Evolutionary conservation across 345 rosid genomes (phyloP).

Genomic region (Lumnitzera littorea): DNA sequence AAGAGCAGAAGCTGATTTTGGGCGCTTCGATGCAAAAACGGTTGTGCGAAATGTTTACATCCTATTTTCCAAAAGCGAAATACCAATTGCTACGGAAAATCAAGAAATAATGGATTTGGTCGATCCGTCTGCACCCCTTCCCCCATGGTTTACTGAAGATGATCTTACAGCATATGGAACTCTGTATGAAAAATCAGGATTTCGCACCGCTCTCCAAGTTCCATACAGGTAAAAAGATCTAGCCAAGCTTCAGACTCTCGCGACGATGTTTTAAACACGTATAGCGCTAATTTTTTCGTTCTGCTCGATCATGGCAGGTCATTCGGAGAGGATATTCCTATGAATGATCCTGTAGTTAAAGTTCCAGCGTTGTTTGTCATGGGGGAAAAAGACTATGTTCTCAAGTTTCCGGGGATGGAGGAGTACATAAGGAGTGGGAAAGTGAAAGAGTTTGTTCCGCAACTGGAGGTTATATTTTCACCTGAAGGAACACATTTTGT

Average conservation of each 20-base stretch:
- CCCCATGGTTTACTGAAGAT: slow-evolving; percentile 47
- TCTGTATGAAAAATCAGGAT: slow-evolving; percentile 48
- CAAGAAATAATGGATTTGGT: slow-evolving; percentile 57
- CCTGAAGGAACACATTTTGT: slow-evolving; percentile 55
- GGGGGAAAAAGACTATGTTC: slow-evolving; percentile 44
- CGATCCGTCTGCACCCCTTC: slow-evolving; percentile 43
- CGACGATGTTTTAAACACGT: background rate
- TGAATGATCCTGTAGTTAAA: slow-evolving; percentile 22
- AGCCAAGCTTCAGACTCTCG: background rate
- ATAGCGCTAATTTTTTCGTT: background rate
- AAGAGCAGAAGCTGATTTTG: slow-evolving; percentile 61
- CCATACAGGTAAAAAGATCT: slow-evolving; percentile 37
- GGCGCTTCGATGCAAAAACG: slow-evolving; percentile 41
- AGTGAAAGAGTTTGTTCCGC: slow-evolving; percentile 32
- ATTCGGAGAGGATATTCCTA: slow-evolving; percentile 2
- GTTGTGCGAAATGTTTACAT: slow-evolving; percentile 45
- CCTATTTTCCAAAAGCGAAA: slow-evolving; percentile 43
- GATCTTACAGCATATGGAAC: slow-evolving; percentile 44
- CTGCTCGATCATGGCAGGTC: slow-evolving; percentile 5
- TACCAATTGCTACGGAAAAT: slow-evolving; percentile 45
- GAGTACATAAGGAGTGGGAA: slow-evolving; percentile 33
- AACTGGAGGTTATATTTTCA: slow-evolving; percentile 32
- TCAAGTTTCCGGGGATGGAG: slow-evolving; percentile 43
- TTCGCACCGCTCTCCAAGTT: slow-evolving; percentile 40
- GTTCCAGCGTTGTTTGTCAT: slow-evolving; percentile 39